Base-by-base conservation (phyloP, 2,329 filamentous ascomycete species). In the Xenoacremonium recifei region DNA sequence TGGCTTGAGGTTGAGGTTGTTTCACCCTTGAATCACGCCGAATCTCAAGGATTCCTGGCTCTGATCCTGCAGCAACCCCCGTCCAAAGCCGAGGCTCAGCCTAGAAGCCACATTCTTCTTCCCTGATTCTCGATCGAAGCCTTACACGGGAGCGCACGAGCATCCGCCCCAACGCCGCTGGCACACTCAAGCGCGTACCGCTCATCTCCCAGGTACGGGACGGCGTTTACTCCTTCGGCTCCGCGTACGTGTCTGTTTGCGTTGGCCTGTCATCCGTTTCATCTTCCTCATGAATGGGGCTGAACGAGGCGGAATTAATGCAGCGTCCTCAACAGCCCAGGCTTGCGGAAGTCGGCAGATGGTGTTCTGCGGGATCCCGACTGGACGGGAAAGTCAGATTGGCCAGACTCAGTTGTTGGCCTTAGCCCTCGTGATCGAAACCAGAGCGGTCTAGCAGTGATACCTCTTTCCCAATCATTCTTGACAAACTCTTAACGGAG, bases 251-350 rank as follows among this genome's bases (percentile, higher is more conserved):
- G 53, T 53, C 46, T 53, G 44, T 45, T 44, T 38, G 48, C 50
- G 45, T 49, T 46, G 42, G 45, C 47, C 42, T 54, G 49, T 50
- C 49, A 48, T 51, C 33, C 35, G 55, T 58, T 58, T 58, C 54
- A 53, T 35, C 16, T 35, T n/a, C n/a, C 33, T 48, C 42, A 40
- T 42, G 38, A 38, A 38, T 39, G 47, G 49, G 49, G 40, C 37
- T 42, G 38, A 20, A 20, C 16, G 12, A 20, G 32, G 11, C 11
- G 16, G 17, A 34, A 27, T 19, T 34, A 19, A 34, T 18, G 32
- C 32, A 15, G 32, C 20, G 10, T 34, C 32, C 20, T 34, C 32
- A 34, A 34, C 32, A 18, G 6, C 29, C 29, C 13, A n/a, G 12
- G 17, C 12, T 15, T 15, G n/a, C 29, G n/a, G 29, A 31, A 31